These are phyloP conservation scores for Steccherinum ochraceum DNA, from an alignment of 768 basidiomycete genomes.

Conservation along the genomic window DNA sequence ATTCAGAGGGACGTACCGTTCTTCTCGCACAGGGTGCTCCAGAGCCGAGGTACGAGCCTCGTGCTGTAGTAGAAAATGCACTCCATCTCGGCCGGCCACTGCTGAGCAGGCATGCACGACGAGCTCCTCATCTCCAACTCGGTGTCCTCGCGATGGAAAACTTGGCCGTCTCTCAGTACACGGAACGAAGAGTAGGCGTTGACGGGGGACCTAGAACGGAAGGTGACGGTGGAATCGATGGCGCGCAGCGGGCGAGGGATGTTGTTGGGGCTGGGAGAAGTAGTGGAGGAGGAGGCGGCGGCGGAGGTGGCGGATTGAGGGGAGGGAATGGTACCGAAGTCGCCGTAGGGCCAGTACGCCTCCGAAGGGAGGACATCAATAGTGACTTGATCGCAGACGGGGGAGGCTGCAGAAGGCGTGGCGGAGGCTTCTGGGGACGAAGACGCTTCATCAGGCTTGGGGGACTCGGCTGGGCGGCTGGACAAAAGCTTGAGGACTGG, in stretches of 20 bases:
- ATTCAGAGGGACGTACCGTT: constrained; percentile 10
- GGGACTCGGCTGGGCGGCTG: constrained; percentile 13
- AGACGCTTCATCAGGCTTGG: constrained; percentile 6
- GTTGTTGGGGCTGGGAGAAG: constrained; percentile 14
- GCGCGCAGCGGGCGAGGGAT: constrained; percentile 47
- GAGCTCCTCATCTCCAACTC: constrained; percentile 18
- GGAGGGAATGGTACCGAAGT: constrained; percentile 10
- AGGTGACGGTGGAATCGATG: constrained; percentile 67
- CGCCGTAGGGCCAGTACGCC: constrained; percentile 7
- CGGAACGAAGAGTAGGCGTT: constrained; percentile 52
- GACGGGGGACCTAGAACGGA: constrained; percentile 45
- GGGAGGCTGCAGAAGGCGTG: constrained; percentile 6
- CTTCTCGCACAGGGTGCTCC: constrained; percentile 15
- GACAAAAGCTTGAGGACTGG: constrained; percentile 23
- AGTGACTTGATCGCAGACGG: constrained; percentile 15
- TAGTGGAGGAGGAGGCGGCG: constrained; percentile 15
- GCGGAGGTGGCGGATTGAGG: constrained; percentile 11
- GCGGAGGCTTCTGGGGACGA: constrained; percentile 1
- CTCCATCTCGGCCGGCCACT: constrained; percentile 16
- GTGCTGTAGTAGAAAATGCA: constrained; percentile 21
- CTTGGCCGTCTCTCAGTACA: constrained; percentile 42
- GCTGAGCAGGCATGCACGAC: constrained; percentile 14
- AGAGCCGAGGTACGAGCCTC: constrained; percentile 18
- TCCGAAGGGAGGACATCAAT: constrained; percentile 16
- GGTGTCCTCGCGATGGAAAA: constrained; percentile 47